Evolutionary conservation across 2,329 filamentous ascomycete genomes (phyloP), one percentile per base, ranked within the genome.

Genomic region (Neurospora crassa): DNA sequence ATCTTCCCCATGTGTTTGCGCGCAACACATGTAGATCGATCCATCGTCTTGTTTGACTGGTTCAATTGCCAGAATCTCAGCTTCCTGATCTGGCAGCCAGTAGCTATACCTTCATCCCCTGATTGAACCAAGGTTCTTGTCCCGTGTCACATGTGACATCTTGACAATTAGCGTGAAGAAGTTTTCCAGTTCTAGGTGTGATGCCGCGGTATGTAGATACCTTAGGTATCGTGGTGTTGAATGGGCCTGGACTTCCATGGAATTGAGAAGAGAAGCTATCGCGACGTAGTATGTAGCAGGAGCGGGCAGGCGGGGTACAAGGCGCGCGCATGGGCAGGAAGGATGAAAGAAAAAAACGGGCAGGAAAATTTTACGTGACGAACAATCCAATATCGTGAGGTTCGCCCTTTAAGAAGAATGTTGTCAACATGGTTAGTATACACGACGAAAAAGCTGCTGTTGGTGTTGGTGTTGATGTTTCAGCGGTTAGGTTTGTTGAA

Each of bases 321-420:
- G n/a, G n/a, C n/a, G n/a, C 10, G 45, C 45, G n/a, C 4, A 20
- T 4, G 18, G 45, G 34, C 11, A 47, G 11, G 45, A 24, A 20
- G 45, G 10, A 24, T 47, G 11, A 20, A 12, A 1, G 11, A n/a
- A 24, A 14, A 47, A 24, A 24, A 24, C 11, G 29, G 29, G 4
- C 29, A 3, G 16, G 2, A 3, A 18, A 6, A 37, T 1, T 6
- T 37, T 5, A 3, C 7, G 1, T 5, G 1, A 6, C 5, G 8
- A 37, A 37, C 6, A 37, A 7, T 37, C 6, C 8, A 6, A 18
- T n/a, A 43, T 43, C 42, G n/a, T 43, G 6, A 29, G 29, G 29
- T 29, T 29, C 29, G 42, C 42, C 42, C 7, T 43, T 18, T 43
- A 8, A n/a, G 42, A 43, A 10, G 42, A 43, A 43, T 10, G 42